Evolutionary conservation across 176 grass and related monocot genomes (phyloP).

Genomic region (Ensete glaucum): DNA sequence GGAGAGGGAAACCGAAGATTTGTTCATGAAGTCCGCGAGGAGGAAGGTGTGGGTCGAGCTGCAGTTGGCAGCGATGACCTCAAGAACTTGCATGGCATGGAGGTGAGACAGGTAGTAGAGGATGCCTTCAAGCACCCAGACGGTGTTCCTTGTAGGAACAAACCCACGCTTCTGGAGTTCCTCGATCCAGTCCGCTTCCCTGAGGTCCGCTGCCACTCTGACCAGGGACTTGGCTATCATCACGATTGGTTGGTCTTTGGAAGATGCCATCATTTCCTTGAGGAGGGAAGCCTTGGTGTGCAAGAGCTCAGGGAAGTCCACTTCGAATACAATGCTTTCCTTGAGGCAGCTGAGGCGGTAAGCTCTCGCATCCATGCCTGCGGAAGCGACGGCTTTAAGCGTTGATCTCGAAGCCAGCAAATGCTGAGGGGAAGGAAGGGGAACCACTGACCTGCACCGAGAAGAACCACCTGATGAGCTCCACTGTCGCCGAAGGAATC

Average conservation of each 20-base stretch:
- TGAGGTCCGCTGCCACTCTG: constrained; percentile 56
- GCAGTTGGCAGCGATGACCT: constrained; percentile 44
- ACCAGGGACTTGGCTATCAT: constrained; percentile 45
- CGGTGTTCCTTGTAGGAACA: constrained; percentile 53
- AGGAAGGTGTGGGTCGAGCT: constrained; percentile 30
- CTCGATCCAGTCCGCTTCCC: constrained; percentile 55
- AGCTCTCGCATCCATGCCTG: constrained; percentile 94
- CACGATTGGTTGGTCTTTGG: constrained; percentile 34
- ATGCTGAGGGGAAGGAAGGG: not conserved
- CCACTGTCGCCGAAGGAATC: constrained; percentile 24
- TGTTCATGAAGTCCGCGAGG: constrained; percentile 92
- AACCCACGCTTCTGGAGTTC: constrained; percentile 65
- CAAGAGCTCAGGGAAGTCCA: constrained; percentile 76
- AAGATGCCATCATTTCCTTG: constrained; percentile 40
- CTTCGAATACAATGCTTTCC: constrained; percentile 68
- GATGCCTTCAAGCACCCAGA: constrained; percentile 97
- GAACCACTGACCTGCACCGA: constrained; percentile 73
- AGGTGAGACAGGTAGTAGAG: constrained; percentile 71
- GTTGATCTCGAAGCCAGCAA: not conserved
- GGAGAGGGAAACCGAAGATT: constrained; percentile 47
- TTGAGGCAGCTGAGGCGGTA: constrained; percentile 70
- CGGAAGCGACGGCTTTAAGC: not conserved
- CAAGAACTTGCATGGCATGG: constrained; percentile 69
- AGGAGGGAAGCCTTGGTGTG: constrained; percentile 66
- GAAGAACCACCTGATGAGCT: constrained; percentile 65